Evolutionary conservation across 345 rosid genomes (phyloP), one percentile per base, ranked within the genome.

Genomic region (Anastatica hierochuntica): DNA sequence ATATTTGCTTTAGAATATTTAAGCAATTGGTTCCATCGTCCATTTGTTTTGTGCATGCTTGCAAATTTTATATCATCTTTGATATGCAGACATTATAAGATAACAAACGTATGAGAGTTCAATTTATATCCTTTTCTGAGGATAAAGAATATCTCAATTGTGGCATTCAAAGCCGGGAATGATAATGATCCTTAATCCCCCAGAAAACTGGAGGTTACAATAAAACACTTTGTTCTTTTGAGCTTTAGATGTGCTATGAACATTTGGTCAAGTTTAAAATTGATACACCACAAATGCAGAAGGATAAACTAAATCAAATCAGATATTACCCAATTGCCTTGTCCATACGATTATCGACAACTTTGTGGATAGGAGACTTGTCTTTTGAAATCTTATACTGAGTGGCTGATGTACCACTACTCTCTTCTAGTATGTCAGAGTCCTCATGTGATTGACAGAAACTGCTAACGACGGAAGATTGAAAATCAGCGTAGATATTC

Each of bases 171-270:
- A 63, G 79, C 82, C 53, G 92, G 97, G 56, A 89, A 85, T 20
- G 88, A 56, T 70, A 89, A 60, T 23, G 97, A 83, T 48, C 92
- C 95, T 76, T 79, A 81, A 68, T 88, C 95, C 42, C 97, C 97
- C 69, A 71, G 78, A 79, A 88, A 67, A 59, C 97, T 92, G 57
- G 89, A 71, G 66, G 87, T 72, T 68, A 89, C 65, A 48, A 83
- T 72, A 71, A 83, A 79, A 63, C 76, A 74, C 64, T 70, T 81
- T 55, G 95, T 85, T 68, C 66, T 76, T 72, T 68, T 81, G 66
- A 89, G 66, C 76, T 83, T 76, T 87, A 89, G 84, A 38, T 85
- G 87, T 27, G 69, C 70, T 62, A 83, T 71, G 48, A 89, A 84
- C 73, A 83, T 57, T 63, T 69, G 70, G 72, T 89, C 97, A 29